Evolutionary conservation across 1,139 yeast genomes (phyloP).

Genomic region (Pichia sp.): DNA sequence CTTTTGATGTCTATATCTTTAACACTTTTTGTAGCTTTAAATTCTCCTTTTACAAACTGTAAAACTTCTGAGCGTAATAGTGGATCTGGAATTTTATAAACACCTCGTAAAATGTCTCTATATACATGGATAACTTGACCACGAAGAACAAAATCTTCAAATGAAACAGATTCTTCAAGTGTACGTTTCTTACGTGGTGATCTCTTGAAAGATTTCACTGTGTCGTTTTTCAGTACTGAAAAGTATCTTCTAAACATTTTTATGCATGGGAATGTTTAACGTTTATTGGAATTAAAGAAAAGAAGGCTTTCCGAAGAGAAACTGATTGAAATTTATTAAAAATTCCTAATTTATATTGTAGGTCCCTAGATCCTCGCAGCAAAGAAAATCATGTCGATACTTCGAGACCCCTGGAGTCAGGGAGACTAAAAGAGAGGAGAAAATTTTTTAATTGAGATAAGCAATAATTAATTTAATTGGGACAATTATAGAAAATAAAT

Average conservation of each 20-base stretch:
- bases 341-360: too few species aligned
- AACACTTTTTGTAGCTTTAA: conserved; percentile 17
- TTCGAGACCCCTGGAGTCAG: too few species aligned
- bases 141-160: conserved; percentile 21
- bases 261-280: too few species aligned
- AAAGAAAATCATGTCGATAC: too few species aligned
- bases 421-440: too few species aligned
- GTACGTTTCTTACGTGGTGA: conserved; percentile 1
- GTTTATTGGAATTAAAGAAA: too few species aligned
- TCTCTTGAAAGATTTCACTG: conserved; percentile 1
- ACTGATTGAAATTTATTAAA: too few species aligned
- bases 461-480: too few species aligned
- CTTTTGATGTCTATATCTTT: conserved; percentile 19
- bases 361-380: too few species aligned
- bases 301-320: too few species aligned
- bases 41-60: conserved; percentile 22
- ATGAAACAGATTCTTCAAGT: conserved; percentile 11
- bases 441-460: too few species aligned
- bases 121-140: conserved; percentile 23
- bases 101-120: conserved; percentile 22
- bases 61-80: conserved; percentile 17
- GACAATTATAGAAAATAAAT: too few species aligned
- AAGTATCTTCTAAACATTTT: background rate
- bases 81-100: conserved; percentile 20
- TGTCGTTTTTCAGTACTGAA: conserved; percentile 2